Evolutionary conservation across 495 filamentous ascomycete species (phyloP), one percentile per base, ranked within the genome.

Genomic region (Pyrenopolyporus hunteri): DNA sequence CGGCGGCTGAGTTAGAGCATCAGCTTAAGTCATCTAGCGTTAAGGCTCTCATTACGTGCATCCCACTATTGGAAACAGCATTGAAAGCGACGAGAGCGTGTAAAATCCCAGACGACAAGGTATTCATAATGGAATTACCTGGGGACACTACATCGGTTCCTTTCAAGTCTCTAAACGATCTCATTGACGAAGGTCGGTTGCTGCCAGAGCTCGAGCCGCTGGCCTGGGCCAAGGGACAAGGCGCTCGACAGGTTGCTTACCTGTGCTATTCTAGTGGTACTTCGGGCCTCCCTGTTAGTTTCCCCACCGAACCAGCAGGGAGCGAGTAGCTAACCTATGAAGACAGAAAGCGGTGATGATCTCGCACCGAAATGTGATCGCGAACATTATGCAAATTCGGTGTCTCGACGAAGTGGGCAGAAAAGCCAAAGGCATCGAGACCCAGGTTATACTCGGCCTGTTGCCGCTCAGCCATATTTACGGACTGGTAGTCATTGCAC

Each of bases 291-390:
- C 92, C 92, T 29, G 88, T 90, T 78, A 68, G 82, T 76, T 42
- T 7, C 9, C 6, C 26, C 16, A 43, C 14, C 22, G 13, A 13
- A 2, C 16, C 14, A 2, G 1, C 2, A 11, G 1, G 1, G 0
- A 28, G 35, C n/a, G 29, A 22, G 6, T 17, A 4, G 37, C 52
- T 64, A 54, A 61, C 36, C 25, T 36, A 16, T 10, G 11, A 26
- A 17, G 20, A 33, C 49, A 93, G 87, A 97, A 97, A 91, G 92
- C 91, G 20, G 92, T 95, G 31, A 96, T 92, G 91, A 91, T 97
- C 59, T 88, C 90, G 10, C 92, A 97, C 73, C 74, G 79, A 11
- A 97, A 97, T 68, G 88, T 96, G 13, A 97, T 97, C 45, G 85
- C 90, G 23, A 97, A 96, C 65, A 81, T 84, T 1, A 68, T 94